Evolutionary conservation across 371 early-diverging fungal species (phyloP).

Genomic region (Mortierella sp.): DNA sequence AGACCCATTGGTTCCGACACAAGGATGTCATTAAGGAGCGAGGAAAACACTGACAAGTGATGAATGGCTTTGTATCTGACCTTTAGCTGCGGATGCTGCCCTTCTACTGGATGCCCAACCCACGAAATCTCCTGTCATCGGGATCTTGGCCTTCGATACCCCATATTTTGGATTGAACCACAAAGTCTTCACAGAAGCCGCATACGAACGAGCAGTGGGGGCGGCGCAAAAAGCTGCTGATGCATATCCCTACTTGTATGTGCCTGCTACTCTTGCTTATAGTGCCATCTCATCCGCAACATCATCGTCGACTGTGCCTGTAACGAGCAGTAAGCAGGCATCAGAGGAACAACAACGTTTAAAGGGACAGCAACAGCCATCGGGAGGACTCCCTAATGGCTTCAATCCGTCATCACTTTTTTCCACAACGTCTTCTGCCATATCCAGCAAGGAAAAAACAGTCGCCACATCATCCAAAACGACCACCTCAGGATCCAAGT

Average conservation of each 20-base stretch:
- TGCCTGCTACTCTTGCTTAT: conserved; percentile 57
- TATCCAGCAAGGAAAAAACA: conserved; percentile 13
- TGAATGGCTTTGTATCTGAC: too few species aligned
- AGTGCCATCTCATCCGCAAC: conserved; percentile 9
- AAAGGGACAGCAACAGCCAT: conserved; percentile 6
- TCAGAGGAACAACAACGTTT: background rate
- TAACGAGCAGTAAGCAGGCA: conserved; percentile 8
- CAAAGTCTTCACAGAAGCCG: conserved; percentile 49
- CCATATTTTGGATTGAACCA: conserved; percentile 69
- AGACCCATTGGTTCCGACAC: too few species aligned
- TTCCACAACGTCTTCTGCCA: conserved; percentile 17
- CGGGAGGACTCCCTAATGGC: conserved; percentile 4
- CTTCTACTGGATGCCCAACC: conserved; percentile 42
- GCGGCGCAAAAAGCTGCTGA: conserved; percentile 42
- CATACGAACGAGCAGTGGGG: conserved; percentile 44
- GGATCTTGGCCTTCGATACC: conserved; percentile 69
- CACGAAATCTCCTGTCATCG: conserved; percentile 56
- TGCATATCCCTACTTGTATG: conserved; percentile 34
- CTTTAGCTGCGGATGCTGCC: conserved; percentile 68
- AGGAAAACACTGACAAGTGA: background rate
- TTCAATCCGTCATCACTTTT: conserved; percentile 21
- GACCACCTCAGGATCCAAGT: conserved; percentile 17
- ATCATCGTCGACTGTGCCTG: background rate
- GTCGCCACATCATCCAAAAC: background rate
- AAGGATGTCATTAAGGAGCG: too few species aligned